Evolutionary conservation across 73 alveolate genomes (phyloP).

Genomic region (Paramecium biaurelia): DNA sequence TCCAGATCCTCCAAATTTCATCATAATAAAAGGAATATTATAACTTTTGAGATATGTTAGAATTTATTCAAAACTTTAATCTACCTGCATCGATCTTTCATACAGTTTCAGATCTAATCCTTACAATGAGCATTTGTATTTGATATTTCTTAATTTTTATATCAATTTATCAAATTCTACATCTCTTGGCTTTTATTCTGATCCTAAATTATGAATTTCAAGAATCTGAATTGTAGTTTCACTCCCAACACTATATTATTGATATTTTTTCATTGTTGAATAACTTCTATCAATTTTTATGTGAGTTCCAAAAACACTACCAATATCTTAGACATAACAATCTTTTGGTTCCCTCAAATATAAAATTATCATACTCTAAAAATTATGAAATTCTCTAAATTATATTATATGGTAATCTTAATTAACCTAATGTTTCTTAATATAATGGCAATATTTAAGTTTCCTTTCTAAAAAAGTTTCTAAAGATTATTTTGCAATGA

Average conservation of each 20-base stretch:
- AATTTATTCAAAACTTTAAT: not conserved
- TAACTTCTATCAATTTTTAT: not conserved
- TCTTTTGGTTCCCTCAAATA: constrained; percentile 35
- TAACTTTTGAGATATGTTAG: not conserved
- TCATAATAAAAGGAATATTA: constrained; percentile 1
- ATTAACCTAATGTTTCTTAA: not conserved
- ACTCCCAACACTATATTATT: constrained; percentile 31
- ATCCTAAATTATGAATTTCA: not conserved
- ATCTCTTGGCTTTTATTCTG: not conserved
- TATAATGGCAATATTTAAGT: not conserved
- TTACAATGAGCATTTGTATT: not conserved
- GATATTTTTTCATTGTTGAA: not conserved
- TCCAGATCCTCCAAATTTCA: constrained; percentile 45
- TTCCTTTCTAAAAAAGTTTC: constrained; percentile 22
- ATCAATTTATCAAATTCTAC: not conserved
- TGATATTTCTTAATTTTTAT: not conserved
- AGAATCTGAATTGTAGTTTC: constrained; percentile 44
- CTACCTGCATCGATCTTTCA: not conserved
- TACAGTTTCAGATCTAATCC: not conserved
- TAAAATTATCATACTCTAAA: not conserved
- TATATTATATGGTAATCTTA: not conserved
- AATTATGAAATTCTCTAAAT: not conserved
- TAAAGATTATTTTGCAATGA: constrained; percentile 38
- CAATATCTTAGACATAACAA: constrained; percentile 46
- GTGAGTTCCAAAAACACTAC: constrained; percentile 58